phyloP scores from a whole-genome alignment of 305 asterid species.

The Lippia alba region DNA sequence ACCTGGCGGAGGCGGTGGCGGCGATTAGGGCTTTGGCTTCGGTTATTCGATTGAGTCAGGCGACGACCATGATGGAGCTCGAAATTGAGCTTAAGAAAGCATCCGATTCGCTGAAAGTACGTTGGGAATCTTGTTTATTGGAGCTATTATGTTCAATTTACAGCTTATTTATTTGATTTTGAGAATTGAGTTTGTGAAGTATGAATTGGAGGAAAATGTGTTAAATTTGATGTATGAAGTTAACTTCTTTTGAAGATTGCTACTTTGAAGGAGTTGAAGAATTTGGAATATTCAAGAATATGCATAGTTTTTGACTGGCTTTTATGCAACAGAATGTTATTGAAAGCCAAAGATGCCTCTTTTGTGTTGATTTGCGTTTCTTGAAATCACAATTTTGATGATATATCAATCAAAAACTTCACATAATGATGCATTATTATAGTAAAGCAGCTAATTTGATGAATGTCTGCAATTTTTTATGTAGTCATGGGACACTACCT shows the following conservation, averaged over 20 bases:
- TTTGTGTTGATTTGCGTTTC: not conserved
- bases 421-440: not conserved
- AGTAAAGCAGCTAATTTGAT: not conserved
- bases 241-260: not conserved
- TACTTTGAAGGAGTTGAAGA: not conserved
- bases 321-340: not conserved
- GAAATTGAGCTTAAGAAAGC: slow-evolving; percentile 80
- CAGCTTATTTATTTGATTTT: not conserved
- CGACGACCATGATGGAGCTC: slow-evolving; percentile 78
- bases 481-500: slow-evolving; percentile 85
- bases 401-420: not conserved
- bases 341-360: not conserved
- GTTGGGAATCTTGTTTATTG: not conserved
- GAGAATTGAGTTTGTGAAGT: not conserved
- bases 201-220: not conserved
- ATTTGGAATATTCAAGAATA: not conserved
- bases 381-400: not conserved
- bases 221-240: not conserved
- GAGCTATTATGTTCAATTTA: not conserved
- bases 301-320: not conserved
- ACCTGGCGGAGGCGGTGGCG: slow-evolving; percentile 85
- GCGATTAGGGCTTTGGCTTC: slow-evolving; percentile 86
- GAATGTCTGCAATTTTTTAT: slow-evolving; percentile 14
- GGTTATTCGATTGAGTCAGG: slow-evolving; percentile 69
- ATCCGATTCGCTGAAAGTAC: slow-evolving; percentile 70